Base-by-base conservation (phyloP, 345 rosid species). In the Corymbia maculata region DNA sequence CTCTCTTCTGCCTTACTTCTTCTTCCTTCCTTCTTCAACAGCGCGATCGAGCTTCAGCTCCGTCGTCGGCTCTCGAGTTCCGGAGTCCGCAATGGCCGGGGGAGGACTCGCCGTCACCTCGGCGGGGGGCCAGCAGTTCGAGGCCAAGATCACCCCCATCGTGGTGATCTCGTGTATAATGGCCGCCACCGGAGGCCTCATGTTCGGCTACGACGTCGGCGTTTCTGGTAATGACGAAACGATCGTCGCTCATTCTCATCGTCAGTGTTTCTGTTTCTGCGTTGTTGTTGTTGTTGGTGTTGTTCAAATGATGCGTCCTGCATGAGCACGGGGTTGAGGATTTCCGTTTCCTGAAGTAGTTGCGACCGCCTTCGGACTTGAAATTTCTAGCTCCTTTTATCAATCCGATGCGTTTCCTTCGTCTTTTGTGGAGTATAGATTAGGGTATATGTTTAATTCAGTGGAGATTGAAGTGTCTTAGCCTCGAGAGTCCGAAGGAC, bases 121-220 rank as follows among this genome's bases (percentile, higher is more conserved):
- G 19, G 79, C 88, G 21, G 86, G 88, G 22, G 90, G 90, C 79
- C 30, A 21, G 51, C 95, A 94, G 92, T 96, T 96, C 89, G 98
- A 97, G 91, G 99, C 99, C 3, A 96, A 96, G 96, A 96, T 97
- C 86, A 97, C 99, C 79, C 98, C 98, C 22, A 93, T 96, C 87
- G 99, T 97, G 9, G 91, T 97, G 89, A 89, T 97, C 86, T 94
- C 99, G 19, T 97, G 99, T 89, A 94, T 97, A 90, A 94, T 95
- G 98, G 99, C 99, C 13, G 99, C 99, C 87, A 96, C 99, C 14
- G 99, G 99, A 0, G 99, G 99, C 7, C 99, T 97, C 92, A 97
- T 97, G 99, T 97, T 96, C 50, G 99, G 99, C 64, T 97, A 97
- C 86, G 99, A 96, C 86, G 94, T 96, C 70, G 99, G 99, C 75